Evolutionary conservation across 805 yeast genomes (phyloP).

Genomic region (Ogataea populi-albae): DNA sequence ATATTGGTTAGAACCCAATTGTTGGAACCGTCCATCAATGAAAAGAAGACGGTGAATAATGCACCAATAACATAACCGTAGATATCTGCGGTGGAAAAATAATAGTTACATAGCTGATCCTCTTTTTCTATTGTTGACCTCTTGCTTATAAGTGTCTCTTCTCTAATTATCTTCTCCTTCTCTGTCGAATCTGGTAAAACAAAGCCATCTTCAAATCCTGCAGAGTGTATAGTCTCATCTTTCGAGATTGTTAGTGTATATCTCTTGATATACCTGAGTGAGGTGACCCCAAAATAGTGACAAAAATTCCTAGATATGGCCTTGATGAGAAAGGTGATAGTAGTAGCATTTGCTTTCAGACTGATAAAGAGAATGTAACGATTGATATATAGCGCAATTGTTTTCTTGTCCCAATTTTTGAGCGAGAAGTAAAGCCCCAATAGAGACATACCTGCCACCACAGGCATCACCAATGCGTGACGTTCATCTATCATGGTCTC

Average conservation of each 20-base stretch:
- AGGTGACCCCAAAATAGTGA: constrained; percentile 26
- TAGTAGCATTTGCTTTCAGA: constrained; percentile 31
- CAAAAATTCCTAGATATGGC: constrained; percentile 28
- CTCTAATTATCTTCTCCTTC: constrained; percentile 28
- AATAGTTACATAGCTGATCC: constrained; percentile 35
- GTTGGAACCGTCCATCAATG: constrained; percentile 23
- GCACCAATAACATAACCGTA: constrained; percentile 23
- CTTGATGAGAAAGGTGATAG: constrained; percentile 30
- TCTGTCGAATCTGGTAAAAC: constrained; percentile 32
- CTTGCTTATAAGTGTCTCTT: constrained; percentile 23
- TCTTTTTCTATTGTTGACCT: constrained; percentile 23
- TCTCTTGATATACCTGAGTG: constrained; percentile 33
- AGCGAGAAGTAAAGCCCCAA: constrained; percentile 37
- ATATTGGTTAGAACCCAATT: constrained; percentile 50
- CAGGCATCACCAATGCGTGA: constrained; percentile 41
- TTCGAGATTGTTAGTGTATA: constrained; percentile 40
- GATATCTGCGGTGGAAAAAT: constrained; percentile 32
- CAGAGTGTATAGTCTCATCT: constrained; percentile 36
- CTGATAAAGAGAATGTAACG: constrained; percentile 36
- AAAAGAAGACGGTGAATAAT: constrained; percentile 8
- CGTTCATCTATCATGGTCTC: constrained; percentile 24
- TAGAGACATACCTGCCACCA: constrained; percentile 40
- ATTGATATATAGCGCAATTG: constrained; percentile 34
- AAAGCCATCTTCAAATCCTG: constrained; percentile 37
- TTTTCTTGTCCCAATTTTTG: constrained; percentile 31